Conservation (phyloP, 106 monocot species). For the Platanthera guangdongensis region DNA sequence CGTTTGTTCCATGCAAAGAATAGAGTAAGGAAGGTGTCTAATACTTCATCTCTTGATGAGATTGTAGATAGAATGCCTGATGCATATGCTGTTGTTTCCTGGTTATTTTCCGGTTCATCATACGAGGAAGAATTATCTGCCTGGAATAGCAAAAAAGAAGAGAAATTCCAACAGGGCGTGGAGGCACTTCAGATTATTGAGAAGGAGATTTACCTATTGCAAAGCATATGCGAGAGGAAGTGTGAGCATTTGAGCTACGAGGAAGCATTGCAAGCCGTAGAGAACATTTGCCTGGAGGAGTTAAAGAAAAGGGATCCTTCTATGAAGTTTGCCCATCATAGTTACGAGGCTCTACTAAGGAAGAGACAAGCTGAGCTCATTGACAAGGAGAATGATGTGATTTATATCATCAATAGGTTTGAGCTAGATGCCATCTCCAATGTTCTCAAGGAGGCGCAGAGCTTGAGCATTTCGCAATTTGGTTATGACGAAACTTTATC, state of each 20-base stretch:
- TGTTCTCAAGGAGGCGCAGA: conserved; percentile 71
- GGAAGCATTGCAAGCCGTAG: conserved; percentile 43
- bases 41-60: conserved; percentile 13
- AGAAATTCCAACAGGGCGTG: conserved; percentile 43
- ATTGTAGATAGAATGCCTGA: conserved; percentile 17
- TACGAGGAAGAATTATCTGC: conserved; percentile 37
- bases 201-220: conserved; percentile 67
- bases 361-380: conserved; percentile 66
- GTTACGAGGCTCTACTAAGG: conserved; percentile 52
- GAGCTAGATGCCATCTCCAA: conserved; percentile 69
- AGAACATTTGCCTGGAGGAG: conserved; percentile 57
- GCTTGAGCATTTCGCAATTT: conserved; percentile 47
- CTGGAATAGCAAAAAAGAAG: conserved; percentile 50
- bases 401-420: conserved; percentile 21
- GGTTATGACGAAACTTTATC: conserved; percentile 54
- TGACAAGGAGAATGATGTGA: conserved; percentile 44
- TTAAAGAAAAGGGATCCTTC: conserved; percentile 45
- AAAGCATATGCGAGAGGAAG: conserved; percentile 64
- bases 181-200: conserved; percentile 58
- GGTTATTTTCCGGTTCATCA: conserved; percentile 70
- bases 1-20: conserved; percentile 21
- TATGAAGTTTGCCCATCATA: conserved; percentile 21
- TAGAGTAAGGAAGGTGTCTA: conserved; percentile 8
- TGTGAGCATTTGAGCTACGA: conserved; percentile 63
- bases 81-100: conserved; percentile 46